These are phyloP conservation scores for Nicotiana sylvestris DNA, from an alignment of 257 asterid species.

Conservation along the genomic window DNA sequence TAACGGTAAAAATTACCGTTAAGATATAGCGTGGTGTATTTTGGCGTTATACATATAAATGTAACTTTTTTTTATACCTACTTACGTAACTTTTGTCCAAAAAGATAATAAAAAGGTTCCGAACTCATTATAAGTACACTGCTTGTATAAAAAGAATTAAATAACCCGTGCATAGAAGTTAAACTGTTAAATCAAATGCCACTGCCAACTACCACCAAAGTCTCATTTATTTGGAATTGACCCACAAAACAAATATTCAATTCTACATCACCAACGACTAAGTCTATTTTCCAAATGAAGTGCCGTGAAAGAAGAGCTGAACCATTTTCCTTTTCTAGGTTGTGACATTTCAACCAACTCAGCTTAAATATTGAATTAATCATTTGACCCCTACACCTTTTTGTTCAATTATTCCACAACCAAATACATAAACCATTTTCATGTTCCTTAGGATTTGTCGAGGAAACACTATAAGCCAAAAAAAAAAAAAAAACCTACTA, in stretches of 20 bases:
- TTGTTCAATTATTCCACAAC: neutral
- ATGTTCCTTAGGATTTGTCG: neutral
- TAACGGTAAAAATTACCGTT: too few relatives aligned
- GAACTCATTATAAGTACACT: neutral
- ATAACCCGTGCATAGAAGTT: too few relatives aligned
- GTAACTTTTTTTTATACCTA: too few relatives aligned
- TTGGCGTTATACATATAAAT: too few relatives aligned
- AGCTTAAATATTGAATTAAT: neutral
- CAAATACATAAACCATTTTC: neutral
- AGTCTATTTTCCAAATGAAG: neutral
- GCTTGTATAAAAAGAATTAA: neutral
- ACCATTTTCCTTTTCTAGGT: neutral
- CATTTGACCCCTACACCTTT: neutral
- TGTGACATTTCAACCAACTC: neutral
- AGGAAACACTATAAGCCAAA: neutral
- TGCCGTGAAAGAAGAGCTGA: conserved; percentile 14
- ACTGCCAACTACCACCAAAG: neutral
- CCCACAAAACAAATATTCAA: neutral
- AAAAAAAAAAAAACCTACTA: neutral
- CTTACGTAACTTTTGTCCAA: too few relatives aligned
- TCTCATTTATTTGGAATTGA: neutral
- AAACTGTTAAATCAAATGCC: neutral
- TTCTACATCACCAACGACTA: neutral
- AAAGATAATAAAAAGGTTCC: too few relatives aligned
- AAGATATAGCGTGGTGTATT: too few relatives aligned